Evolutionary conservation across 2,329 filamentous ascomycete species (phyloP).

Genomic region (Sphaerostilbella broomeana): DNA sequence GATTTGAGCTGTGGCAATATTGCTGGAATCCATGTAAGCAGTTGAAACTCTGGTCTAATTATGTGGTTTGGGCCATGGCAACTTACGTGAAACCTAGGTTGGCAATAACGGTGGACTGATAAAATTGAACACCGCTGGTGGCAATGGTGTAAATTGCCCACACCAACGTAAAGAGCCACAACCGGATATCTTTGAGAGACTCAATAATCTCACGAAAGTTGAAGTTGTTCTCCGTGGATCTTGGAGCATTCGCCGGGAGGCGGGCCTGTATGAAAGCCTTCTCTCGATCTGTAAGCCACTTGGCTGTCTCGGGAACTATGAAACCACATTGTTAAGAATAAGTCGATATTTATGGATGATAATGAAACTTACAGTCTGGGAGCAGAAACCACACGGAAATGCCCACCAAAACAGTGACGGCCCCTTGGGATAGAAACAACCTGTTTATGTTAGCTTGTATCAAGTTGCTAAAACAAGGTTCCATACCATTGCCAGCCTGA

Average conservation of each 20-base stretch:
- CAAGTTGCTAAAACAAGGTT: not conserved
- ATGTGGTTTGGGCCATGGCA: too few relatives aligned
- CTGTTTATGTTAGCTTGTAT: not conserved
- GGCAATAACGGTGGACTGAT: conserved; percentile 37
- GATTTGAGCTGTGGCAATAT: conserved; percentile 40
- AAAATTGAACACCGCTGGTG: conserved; percentile 35
- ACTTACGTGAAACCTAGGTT: conserved; percentile 32
- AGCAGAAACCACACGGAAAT: conserved; percentile 45
- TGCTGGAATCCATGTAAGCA: conserved; percentile 20
- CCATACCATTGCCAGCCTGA: conserved; percentile 24
- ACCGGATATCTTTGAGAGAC: conserved; percentile 33
- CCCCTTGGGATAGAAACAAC: conserved; percentile 39
- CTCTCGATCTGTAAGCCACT: conserved; percentile 39
- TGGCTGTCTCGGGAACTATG: conserved; percentile 35
- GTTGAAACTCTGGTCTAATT: too few relatives aligned
- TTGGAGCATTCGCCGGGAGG: conserved; percentile 37
- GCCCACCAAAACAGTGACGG: conserved; percentile 40
- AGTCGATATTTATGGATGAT: conserved; percentile 25
- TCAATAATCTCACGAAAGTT: conserved; percentile 31
- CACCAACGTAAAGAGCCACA: conserved; percentile 40
- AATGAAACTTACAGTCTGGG: conserved; percentile 40
- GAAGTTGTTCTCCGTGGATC: conserved; percentile 35
- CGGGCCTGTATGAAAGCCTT: conserved; percentile 43
- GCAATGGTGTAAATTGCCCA: conserved; percentile 40
- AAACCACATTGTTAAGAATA: conserved; percentile 27